These are phyloP conservation scores for Arthrocladium fulminans DNA, from an alignment of 2,329 filamentous ascomycete genomes.

Conservation along the genomic window DNA sequence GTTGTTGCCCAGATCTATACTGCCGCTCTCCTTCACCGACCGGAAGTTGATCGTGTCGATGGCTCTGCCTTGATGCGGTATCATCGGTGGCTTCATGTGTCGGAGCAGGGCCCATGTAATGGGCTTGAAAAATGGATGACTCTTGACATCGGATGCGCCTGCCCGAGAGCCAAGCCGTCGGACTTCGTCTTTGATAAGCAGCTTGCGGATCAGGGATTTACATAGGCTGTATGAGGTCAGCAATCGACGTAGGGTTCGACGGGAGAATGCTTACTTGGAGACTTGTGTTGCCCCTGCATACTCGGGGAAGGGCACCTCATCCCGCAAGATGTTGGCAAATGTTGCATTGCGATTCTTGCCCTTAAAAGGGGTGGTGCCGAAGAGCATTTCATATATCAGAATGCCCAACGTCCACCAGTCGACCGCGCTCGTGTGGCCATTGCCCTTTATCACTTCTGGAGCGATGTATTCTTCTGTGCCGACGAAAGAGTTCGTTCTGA, in stretches of 20 bases:
- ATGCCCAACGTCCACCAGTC: constrained; percentile 99
- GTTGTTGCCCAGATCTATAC: constrained; percentile 57
- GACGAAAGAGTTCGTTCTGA: constrained; percentile 96
- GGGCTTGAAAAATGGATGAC: constrained; percentile 87
- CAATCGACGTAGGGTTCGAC: constrained; percentile 4
- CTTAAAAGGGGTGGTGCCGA: constrained; percentile 97
- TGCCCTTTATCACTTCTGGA: constrained; percentile 96
- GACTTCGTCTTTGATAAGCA: constrained; percentile 96
- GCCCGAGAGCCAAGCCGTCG: constrained; percentile 86
- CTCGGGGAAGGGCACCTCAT: constrained; percentile 94
- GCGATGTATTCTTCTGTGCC: constrained; percentile 99
- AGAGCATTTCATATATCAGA: constrained; percentile 97
- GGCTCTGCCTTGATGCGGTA: constrained; percentile 80
- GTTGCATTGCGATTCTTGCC: constrained; percentile 98
- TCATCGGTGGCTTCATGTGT: constrained; percentile 95
- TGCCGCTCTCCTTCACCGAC: constrained; percentile 94
- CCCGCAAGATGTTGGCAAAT: constrained; percentile 91
- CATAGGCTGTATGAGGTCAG: constrained; percentile 59
- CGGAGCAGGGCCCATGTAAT: constrained; percentile 96
- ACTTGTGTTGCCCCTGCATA: constrained; percentile 74
- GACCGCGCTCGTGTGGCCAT: constrained; percentile 93
- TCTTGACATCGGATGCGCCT: constrained; percentile 93
- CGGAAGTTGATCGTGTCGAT: constrained; percentile 95
- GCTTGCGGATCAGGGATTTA: constrained; percentile 91
- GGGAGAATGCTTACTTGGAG: constrained; percentile 65